phyloP scores from a whole-genome alignment of 805 yeast genomes.

The Candida pseudoglaebosa region DNA sequence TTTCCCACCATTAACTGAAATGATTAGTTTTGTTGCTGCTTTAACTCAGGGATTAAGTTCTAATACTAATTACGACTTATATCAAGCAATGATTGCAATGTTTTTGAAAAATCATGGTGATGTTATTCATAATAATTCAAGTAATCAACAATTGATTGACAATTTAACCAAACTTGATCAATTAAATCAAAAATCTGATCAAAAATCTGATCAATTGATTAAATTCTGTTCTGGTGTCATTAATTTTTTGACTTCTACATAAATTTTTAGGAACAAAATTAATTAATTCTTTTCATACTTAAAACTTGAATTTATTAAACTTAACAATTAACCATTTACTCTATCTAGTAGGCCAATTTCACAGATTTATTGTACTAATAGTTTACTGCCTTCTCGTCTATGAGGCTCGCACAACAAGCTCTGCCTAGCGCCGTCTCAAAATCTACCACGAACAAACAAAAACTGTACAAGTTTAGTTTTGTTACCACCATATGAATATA shows the following conservation, averaged over 20 bases:
- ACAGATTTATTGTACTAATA: no score
- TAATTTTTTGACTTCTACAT: slow-evolving; percentile 50
- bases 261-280: slow-evolving; percentile 7
- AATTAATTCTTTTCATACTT: no score
- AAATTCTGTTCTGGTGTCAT: slow-evolving; percentile 82
- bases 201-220: slow-evolving; percentile 58
- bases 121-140: slow-evolving; percentile 44
- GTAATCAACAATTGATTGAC: slow-evolving; percentile 35
- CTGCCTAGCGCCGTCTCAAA: no score
- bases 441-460: no score
- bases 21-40: slow-evolving; percentile 64
- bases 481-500: slow-evolving; percentile 31
- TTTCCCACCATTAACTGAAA: slow-evolving; percentile 63
- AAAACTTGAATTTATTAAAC: no score
- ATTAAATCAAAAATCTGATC: slow-evolving; percentile 37
- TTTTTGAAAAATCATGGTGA: slow-evolving; percentile 81
- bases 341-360: no score
- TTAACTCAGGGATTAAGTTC: slow-evolving; percentile 52
- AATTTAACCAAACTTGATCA: slow-evolving; percentile 50
- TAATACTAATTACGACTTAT: slow-evolving; percentile 67
- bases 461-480: no score
- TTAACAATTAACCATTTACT: no score
- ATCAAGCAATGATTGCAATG: slow-evolving; percentile 76
- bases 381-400: no score
- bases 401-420: no score